phyloP scores from a whole-genome alignment of 2,329 filamentous ascomycete species.

The Huntiella omanensis region DNA sequence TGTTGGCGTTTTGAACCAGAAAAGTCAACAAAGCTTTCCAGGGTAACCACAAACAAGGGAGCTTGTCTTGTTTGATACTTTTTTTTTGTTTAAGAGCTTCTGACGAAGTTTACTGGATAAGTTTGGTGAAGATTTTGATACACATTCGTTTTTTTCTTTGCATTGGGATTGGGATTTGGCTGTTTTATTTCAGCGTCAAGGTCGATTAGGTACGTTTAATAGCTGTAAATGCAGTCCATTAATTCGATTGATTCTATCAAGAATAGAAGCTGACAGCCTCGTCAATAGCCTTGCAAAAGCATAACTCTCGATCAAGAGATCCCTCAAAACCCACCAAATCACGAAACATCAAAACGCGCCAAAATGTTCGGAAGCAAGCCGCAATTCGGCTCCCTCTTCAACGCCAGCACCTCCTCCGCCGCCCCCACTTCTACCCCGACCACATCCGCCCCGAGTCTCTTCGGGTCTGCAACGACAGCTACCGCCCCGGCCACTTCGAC shows the following conservation, averaged over 20 bases:
- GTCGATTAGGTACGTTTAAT: too few relatives aligned
- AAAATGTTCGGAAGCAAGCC: slow-evolving; percentile 8
- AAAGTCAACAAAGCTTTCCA: neutral
- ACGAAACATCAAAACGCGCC: neutral
- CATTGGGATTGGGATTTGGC: too few relatives aligned
- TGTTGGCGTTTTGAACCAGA: neutral
- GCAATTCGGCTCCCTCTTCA: slow-evolving; percentile 8
- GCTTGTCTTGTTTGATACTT: neutral
- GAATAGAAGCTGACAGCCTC: too few relatives aligned
- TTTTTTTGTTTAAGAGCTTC: too few relatives aligned
- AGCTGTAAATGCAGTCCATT: too few relatives aligned
- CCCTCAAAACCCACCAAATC: neutral
- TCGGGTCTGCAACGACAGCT: slow-evolving; percentile 15
- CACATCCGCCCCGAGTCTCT: slow-evolving; percentile 13
- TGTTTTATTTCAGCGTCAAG: too few relatives aligned
- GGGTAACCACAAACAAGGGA: neutral
- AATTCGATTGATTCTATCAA: too few relatives aligned
- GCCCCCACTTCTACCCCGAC: slow-evolving; percentile 11
- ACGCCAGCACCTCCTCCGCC: slow-evolving; percentile 9
- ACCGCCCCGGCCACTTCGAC: slow-evolving; percentile 16
- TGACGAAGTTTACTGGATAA: too few relatives aligned
- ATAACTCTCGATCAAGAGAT: too few relatives aligned
- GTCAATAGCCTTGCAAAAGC: too few relatives aligned
- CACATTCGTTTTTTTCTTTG: too few relatives aligned
- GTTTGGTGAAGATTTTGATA: too few relatives aligned